phyloP scores from a whole-genome alignment of 305 asterid species.

The Euphrasia arctica region DNA sequence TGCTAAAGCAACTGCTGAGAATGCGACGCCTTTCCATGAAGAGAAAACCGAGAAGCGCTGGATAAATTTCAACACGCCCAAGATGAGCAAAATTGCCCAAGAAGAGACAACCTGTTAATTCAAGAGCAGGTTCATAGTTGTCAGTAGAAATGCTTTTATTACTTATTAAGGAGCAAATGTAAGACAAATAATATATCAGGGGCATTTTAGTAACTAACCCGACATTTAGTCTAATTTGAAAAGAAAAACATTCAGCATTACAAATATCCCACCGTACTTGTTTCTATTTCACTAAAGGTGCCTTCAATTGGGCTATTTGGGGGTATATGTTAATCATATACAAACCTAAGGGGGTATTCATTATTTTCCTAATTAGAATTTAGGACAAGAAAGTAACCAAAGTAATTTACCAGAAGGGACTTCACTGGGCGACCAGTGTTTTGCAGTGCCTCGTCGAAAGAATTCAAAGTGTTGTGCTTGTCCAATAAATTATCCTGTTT shows the following conservation, averaged over 20 bases:
- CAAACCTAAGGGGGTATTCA: neutral
- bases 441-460: constrained; percentile 60
- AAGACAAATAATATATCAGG: neutral
- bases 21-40: constrained; percentile 66
- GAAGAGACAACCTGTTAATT: constrained; percentile 65
- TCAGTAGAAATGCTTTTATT: neutral
- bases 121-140: neutral
- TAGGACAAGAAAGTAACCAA: neutral
- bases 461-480: constrained; percentile 56
- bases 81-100: constrained; percentile 60
- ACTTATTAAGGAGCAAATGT: neutral
- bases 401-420: constrained; percentile 65
- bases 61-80: constrained; percentile 57
- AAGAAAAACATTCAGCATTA: neutral
- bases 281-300: neutral
- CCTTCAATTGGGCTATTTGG: neutral
- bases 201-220: neutral
- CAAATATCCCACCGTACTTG: neutral
- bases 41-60: constrained; percentile 56
- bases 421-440: constrained; percentile 81
- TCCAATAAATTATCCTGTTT: constrained; percentile 63
- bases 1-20: constrained; percentile 50
- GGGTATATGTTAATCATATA: neutral
- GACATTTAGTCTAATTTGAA: neutral
- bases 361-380: neutral